Base-by-base conservation (phyloP, 225 moss, liverwort and hornwort genomes). In the Antitrichia curtipendula region DNA sequence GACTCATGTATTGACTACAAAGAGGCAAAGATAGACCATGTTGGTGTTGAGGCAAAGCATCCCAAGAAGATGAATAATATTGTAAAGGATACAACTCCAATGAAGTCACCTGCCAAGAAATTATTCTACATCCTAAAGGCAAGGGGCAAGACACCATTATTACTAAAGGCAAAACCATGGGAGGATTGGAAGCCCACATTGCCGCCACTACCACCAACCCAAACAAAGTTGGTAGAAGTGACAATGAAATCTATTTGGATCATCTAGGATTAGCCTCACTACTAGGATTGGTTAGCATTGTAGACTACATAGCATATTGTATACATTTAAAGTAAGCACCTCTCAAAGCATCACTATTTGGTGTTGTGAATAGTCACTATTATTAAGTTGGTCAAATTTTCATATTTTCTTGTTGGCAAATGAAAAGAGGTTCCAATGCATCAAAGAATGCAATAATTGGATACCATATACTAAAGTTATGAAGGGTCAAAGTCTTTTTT, bases 1-100 rank as follows among this genome's bases (percentile, higher is more conserved):
- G 73, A 31, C 0, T 73, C 1, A 3, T 4, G 11, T 19, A 11
- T 49, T 1, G 0, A 0, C 47, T 0, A 19, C 2, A 0, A 73
- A 73, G 73, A 74, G 12, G 49, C 49, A 74, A 31, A 4, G 19
- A 74, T 49, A 19, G 19, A 74, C 12, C 12, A 19, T 49, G 2
- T 7, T 31, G 12, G 4, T 7, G 2, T 3, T 20, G 31, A 74
- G 49, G 31, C 31, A 7, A 49, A 31, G 49, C 19, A 49, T 74
- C 4, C 12, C 4, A 19, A 47, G 19, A 4, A 11, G 11, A 2
- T 12, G 20, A 4, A 7, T 49, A 2, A 6, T 7, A 0, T 3
- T 20, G 6, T 31, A 4, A 2, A 49, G 31, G 31, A 49, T 31
- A 7, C 0, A 0, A 2, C 18, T 47, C 29, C 11, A 29, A 2